Evolutionary conservation across 2,329 filamentous ascomycete genomes (phyloP).

Genomic region (Fusarium bactridioides): DNA sequence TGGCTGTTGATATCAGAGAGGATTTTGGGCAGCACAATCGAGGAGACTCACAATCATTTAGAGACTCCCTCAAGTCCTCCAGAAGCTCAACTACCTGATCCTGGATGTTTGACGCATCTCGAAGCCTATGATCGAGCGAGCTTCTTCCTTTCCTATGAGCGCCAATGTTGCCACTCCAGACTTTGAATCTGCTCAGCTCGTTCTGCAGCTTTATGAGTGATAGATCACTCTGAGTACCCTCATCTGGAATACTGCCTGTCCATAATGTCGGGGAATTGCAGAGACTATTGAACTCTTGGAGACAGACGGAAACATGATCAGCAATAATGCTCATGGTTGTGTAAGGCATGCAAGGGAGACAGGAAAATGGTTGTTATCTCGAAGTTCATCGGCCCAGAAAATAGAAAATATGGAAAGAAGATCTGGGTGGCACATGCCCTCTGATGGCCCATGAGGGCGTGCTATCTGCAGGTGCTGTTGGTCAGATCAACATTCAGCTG

Average conservation of each 20-base stretch:
- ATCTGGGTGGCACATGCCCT: fast-evolving
- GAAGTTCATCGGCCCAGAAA: too few relatives aligned
- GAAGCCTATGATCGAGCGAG: slow-evolving; percentile 5
- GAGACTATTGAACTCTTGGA: not conserved
- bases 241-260: not conserved
- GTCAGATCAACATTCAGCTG: not conserved
- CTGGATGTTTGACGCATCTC: slow-evolving; percentile 8
- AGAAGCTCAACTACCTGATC: not conserved
- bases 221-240: fast-evolving
- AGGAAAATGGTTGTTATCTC: too few relatives aligned
- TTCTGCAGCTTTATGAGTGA: not conserved
- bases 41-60: not conserved
- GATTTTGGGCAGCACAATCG: fast-evolving
- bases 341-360: too few relatives aligned
- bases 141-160: not conserved
- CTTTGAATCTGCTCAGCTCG: slow-evolving; percentile 16
- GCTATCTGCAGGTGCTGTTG: not conserved
- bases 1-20: not conserved
- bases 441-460: fast-evolving
- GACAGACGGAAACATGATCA: not conserved
- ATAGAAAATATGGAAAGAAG: fast-evolving
- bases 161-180: slow-evolving; percentile 10
- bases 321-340: not conserved
- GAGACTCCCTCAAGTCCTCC: not conserved
- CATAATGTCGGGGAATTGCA: not conserved